These are phyloP conservation scores for Wilhelminamyces savonicus DNA, from an alignment of 805 yeast genomes.

Conservation along the genomic window DNA sequence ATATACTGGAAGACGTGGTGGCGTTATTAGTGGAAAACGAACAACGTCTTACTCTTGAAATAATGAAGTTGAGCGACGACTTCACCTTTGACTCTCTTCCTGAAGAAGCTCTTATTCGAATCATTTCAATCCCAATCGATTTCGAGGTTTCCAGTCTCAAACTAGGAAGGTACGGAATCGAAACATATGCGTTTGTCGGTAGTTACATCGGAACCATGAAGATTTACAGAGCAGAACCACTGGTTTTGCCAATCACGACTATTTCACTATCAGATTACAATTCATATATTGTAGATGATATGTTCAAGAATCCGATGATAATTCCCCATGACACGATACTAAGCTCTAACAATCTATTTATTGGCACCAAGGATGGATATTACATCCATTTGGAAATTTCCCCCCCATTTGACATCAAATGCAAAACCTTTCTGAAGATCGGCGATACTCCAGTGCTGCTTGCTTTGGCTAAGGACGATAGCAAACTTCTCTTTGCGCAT, in stretches of 20 bases:
- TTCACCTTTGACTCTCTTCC: no score
- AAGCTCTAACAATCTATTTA: conserved; percentile 5
- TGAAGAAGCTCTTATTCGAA: no score
- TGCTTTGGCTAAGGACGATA: conserved; percentile 8
- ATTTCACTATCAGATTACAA: conserved; percentile 1
- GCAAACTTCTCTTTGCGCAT: conserved; percentile 14
- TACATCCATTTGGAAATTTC: conserved; percentile 11
- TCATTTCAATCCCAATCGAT: no score
- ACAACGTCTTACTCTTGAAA: no score
- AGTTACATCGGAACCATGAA: no score
- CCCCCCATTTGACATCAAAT: conserved; percentile 1
- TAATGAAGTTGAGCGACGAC: no score
- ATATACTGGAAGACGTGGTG: conserved; percentile 4
- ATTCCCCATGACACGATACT: conserved; percentile 16
- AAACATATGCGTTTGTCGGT: no score
- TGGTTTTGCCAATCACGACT: no score
- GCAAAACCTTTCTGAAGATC: conserved; percentile 14
- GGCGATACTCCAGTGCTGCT: conserved; percentile 22
- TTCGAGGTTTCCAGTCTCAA: no score
- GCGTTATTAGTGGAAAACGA: no score
- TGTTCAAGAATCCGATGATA: conserved; percentile 2
- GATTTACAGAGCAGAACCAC: no score
- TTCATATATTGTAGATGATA: conserved; percentile 2
- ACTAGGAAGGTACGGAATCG: no score
- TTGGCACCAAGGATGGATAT: conserved; percentile 31